Conservation (phyloP, 2,329 filamentous ascomycete genomes). For the Diaporthe eres region DNA sequence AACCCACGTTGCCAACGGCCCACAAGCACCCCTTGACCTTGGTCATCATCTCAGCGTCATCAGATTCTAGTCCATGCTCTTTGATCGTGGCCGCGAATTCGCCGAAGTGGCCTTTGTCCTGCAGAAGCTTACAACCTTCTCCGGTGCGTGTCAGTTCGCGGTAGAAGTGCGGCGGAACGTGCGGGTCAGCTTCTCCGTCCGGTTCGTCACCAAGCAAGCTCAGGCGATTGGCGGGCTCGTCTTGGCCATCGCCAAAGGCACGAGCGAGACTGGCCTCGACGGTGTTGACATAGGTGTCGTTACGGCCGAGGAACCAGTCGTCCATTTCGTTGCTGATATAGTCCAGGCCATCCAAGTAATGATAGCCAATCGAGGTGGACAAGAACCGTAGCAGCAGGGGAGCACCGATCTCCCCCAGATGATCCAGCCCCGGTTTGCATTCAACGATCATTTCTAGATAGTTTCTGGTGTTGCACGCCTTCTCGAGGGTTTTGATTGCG, state of each 20-base stretch:
- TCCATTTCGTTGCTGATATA: conserved; percentile 99
- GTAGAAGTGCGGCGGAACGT: conserved; percentile 98
- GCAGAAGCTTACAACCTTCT: conserved; percentile 90
- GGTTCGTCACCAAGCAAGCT: conserved; percentile 71
- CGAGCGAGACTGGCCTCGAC: conserved; percentile 96
- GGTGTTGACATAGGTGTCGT: conserved; percentile 94
- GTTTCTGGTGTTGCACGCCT: conserved; percentile 92
- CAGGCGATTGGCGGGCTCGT: conserved; percentile 69
- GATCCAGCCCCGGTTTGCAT: conserved; percentile 93
- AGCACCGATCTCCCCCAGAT: conserved; percentile 96
- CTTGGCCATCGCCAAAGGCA: conserved; percentile 79
- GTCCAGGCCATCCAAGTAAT: conserved; percentile 95
- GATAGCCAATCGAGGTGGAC: conserved; percentile 96
- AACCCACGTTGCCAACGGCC: conserved; percentile 98
- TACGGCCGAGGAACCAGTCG: conserved; percentile 97
- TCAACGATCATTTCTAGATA: conserved; percentile 97
- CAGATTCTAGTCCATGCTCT: conserved; percentile 86
- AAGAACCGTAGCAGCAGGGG: conserved; percentile 92
- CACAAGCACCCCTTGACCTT: conserved; percentile 98
- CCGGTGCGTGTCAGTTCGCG: conserved; percentile 92
- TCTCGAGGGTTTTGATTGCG: conserved; percentile 96
- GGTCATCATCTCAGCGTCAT: conserved; percentile 86
- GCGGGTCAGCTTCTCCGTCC: conserved; percentile 68
- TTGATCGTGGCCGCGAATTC: conserved; percentile 92
- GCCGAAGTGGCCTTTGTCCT: conserved; percentile 95